Evolutionary conservation across 257 asterid species (phyloP).

Genomic region (Nicotiana attenuata): DNA sequence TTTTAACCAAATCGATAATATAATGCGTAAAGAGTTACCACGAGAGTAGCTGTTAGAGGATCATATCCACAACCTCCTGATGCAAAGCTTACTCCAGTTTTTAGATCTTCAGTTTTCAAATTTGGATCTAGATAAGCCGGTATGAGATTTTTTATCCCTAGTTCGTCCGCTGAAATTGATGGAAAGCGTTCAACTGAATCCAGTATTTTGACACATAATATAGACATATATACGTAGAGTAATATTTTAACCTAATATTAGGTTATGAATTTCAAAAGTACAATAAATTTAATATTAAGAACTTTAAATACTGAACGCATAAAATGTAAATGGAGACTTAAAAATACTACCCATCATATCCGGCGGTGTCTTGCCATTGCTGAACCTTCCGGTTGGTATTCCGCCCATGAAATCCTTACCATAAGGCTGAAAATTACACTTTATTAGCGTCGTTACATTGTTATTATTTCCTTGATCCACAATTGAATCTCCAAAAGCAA

Average conservation of each 20-base stretch:
- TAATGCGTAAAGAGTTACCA: slow-evolving; percentile 16
- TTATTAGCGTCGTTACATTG: slow-evolving; percentile 14
- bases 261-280: no score
- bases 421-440: slow-evolving; percentile 53
- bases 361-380: slow-evolving; percentile 62
- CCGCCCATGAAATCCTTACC: slow-evolving; percentile 60
- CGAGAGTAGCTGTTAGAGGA: slow-evolving; percentile 43
- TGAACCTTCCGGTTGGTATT: slow-evolving; percentile 60
- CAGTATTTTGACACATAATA: no score
- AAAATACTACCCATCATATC: slow-evolving; percentile 52
- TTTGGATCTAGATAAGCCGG: slow-evolving; percentile 72
- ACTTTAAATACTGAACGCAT: neutral
- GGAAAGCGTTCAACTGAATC: no score
- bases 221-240: no score
- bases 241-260: no score
- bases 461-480: slow-evolving; percentile 73
- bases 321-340: no score
- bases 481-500: slow-evolving; percentile 75
- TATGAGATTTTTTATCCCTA: slow-evolving; percentile 44
- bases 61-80: slow-evolving; percentile 85
- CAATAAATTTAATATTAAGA: neutral
- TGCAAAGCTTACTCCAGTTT: slow-evolving; percentile 82
- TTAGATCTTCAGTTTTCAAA: slow-evolving; percentile 41
- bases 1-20: neutral
- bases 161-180: slow-evolving; percentile 43